phyloP scores from a whole-genome alignment of 495 filamentous ascomycete species.

The Penicillium tannophilum region DNA sequence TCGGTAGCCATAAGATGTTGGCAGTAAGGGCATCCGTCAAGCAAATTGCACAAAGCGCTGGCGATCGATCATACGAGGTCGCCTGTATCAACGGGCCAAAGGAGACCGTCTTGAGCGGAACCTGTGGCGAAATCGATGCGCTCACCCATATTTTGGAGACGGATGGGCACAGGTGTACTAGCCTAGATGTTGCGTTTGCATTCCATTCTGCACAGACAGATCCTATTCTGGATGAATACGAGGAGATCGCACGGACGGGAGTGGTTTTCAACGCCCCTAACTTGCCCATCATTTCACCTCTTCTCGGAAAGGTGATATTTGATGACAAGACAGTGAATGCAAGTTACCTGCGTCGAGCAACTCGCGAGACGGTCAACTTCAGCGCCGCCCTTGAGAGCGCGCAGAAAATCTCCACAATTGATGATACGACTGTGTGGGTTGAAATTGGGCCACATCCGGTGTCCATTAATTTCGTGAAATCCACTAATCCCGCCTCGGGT shows the following conservation, averaged over 20 bases:
- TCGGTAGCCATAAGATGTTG: slow-evolving; percentile 50
- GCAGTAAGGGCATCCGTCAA: slow-evolving; percentile 47
- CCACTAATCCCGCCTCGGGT: slow-evolving; percentile 35
- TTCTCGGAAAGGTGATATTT: slow-evolving; percentile 23
- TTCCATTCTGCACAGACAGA: slow-evolving; percentile 59
- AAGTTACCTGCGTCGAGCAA: slow-evolving; percentile 30
- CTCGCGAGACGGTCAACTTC: slow-evolving; percentile 38
- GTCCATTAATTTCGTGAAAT: slow-evolving; percentile 27
- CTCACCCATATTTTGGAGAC: slow-evolving; percentile 10
- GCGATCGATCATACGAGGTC: neutral
- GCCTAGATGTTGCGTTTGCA: slow-evolving; percentile 52
- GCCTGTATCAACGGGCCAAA: slow-evolving; percentile 61
- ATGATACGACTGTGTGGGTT: slow-evolving; percentile 32
- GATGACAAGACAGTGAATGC: slow-evolving; percentile 25
- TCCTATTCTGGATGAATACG: slow-evolving; percentile 50
- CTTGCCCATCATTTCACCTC: slow-evolving; percentile 36
- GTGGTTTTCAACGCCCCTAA: slow-evolving; percentile 39
- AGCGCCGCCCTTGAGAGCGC: slow-evolving; percentile 26
- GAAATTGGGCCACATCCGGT: slow-evolving; percentile 48
- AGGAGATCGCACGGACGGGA: slow-evolving; percentile 25
- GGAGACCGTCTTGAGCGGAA: slow-evolving; percentile 65
- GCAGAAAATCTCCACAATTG: slow-evolving; percentile 17
- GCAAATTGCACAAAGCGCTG: neutral
- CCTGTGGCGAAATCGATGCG: slow-evolving; percentile 36
- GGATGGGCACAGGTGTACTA: slow-evolving; percentile 29